Evolutionary conservation across 768 basidiomycete species (phyloP).

Genomic region (Agaricus sinodeliciosus): DNA sequence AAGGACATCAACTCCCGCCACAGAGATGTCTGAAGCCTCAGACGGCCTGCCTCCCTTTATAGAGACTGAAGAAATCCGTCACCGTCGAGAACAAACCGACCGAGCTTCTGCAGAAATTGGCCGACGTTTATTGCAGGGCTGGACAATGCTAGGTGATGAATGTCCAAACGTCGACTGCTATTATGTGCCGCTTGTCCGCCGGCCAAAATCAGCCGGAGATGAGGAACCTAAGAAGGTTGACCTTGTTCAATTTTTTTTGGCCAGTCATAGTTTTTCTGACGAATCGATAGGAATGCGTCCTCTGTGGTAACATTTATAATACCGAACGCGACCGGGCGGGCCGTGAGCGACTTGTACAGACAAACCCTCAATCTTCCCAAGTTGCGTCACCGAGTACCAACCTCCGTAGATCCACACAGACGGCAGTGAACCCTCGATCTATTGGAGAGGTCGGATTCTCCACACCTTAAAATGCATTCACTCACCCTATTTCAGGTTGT

Average conservation of each 20-base stretch:
- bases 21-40: conserved; percentile 57
- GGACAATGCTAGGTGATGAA: conserved; percentile 88
- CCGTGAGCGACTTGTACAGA: conserved; percentile 35
- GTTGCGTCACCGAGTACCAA: neutral
- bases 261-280: neutral
- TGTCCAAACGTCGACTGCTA: conserved; percentile 65
- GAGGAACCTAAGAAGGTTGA: conserved; percentile 67
- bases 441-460: neutral
- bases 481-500: neutral
- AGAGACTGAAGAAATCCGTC: conserved; percentile 58
- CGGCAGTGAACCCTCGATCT: neutral
- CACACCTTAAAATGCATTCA: too few relatives aligned
- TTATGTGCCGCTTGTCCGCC: conserved; percentile 79
- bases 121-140: conserved; percentile 68
- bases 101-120: conserved; percentile 75
- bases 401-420: neutral
- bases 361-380: neutral
- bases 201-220: conserved; percentile 54
- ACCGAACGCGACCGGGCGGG: conserved; percentile 47
- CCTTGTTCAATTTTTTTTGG: neutral
- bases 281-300: conserved; percentile 64
- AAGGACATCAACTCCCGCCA: conserved; percentile 70
- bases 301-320: conserved; percentile 58
- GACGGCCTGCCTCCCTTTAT: conserved; percentile 37
- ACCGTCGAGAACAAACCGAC: conserved; percentile 77